Conservation (phyloP, 148 eudicot species). For the Fagopyrum esculentum region DNA sequence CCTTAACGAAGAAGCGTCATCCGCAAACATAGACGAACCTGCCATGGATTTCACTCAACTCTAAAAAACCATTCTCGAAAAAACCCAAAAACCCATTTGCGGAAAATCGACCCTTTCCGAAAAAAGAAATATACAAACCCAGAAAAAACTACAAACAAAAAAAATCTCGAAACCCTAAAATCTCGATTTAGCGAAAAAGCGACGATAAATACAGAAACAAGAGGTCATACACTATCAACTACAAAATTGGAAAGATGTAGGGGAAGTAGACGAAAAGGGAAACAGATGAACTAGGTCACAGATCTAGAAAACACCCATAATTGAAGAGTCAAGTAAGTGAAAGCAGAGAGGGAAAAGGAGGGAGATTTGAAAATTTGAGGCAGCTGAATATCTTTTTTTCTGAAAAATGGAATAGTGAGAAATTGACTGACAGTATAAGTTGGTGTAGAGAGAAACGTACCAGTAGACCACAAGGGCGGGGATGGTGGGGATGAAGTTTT, state of each 20-base stretch:
- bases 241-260: not conserved
- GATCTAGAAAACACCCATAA: conserved; percentile 1
- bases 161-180: not conserved
- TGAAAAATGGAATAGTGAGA: not conserved
- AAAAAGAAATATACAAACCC: not conserved
- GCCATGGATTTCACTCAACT: conserved; percentile 3
- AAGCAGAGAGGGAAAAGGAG: not conserved
- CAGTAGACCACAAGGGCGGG: not conserved
- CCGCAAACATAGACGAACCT: conserved; percentile 3
- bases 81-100: not conserved
- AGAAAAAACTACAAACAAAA: not conserved
- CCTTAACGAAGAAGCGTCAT: conserved; percentile 1
- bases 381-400: not conserved
- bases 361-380: conserved; percentile 5
- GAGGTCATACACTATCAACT: not conserved
- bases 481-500: conserved; percentile 8
- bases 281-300: conserved; percentile 6
- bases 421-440: not conserved
- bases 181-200: not conserved
- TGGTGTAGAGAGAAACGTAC: conserved; percentile 4
- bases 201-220: not conserved
- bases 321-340: not conserved
- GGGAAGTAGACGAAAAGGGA: not conserved
- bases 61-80: not conserved
- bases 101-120: not conserved